These are phyloP conservation scores for Kodamaea ohmeri DNA, from an alignment of 1,139 yeast species.

Conservation along the genomic window DNA sequence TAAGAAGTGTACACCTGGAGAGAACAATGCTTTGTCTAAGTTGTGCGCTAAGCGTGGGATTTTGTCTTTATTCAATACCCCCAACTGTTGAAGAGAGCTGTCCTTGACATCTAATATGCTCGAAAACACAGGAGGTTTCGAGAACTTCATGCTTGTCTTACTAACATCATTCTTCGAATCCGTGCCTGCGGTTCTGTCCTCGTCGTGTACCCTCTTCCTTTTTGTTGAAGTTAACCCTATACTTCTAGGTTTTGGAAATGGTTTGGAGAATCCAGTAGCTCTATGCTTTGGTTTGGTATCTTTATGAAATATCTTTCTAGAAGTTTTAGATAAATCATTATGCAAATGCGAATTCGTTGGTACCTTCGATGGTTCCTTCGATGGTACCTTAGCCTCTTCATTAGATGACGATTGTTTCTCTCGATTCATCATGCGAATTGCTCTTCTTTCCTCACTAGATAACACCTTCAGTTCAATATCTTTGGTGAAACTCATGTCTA, in stretches of 20 bases:
- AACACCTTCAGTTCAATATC: slow-evolving; percentile 17
- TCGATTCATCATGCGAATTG: slow-evolving; percentile 12
- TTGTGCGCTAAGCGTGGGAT: slow-evolving; percentile 55
- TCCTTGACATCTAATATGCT: slow-evolving; percentile 10
- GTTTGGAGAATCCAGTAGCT: neutral
- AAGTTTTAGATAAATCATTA: too few species aligned
- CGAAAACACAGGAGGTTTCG: slow-evolving; percentile 4
- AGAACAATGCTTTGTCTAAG: slow-evolving; percentile 66
- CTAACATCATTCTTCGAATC: neutral
- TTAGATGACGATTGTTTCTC: slow-evolving; percentile 6
- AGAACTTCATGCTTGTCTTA: neutral
- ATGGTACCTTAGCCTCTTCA: neutral
- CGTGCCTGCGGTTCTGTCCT: neutral
- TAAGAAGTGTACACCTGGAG: slow-evolving; percentile 80
- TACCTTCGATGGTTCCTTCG: neutral
- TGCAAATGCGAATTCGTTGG: neutral
- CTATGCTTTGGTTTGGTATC: neutral
- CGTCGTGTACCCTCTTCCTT: neutral
- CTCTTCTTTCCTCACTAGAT: slow-evolving; percentile 15
- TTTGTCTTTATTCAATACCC: slow-evolving; percentile 23
- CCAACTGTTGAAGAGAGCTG: slow-evolving; percentile 21
- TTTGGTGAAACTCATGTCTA: slow-evolving; percentile 14
- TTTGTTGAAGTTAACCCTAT: neutral
- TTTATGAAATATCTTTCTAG: too few species aligned
- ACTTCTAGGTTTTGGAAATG: neutral